Percentiles rank a stretch among this genome's conserved stretches.
Conservation (phyloP, 225 moss, liverwort and hornwort species). For the Antitrichia curtipendula region DNA sequence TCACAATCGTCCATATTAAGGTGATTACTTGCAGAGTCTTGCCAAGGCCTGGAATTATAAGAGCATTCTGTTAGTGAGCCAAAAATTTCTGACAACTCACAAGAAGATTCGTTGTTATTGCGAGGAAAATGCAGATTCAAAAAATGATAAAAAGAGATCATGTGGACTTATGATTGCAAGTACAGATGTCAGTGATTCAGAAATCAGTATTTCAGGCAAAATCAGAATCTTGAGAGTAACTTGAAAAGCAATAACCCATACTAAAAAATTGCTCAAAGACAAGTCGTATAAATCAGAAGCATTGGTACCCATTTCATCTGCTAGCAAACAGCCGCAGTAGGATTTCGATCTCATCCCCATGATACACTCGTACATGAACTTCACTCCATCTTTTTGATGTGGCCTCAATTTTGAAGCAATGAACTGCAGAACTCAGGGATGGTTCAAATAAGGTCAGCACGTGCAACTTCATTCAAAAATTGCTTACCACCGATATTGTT, state of each 20-base stretch:
- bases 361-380: slow-evolving; percentile 81
- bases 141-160: not conserved
- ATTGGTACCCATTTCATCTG: slow-evolving; percentile 89
- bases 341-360: slow-evolving; percentile 61
- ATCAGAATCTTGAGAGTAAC: not conserved
- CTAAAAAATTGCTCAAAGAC: not conserved
- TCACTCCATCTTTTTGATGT: slow-evolving; percentile 74
- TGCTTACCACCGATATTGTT: not conserved
- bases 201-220: not conserved
- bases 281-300: not conserved
- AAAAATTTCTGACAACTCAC: not conserved
- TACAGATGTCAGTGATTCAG: not conserved
- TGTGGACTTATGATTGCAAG: not conserved
- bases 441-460: not conserved
- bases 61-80: not conserved
- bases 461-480: not conserved
- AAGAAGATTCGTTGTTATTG: not conserved
- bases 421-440: slow-evolving; percentile 19
- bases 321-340: slow-evolving; percentile 71
- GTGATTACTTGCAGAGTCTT: slow-evolving; percentile 93
- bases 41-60: slow-evolving; percentile 56
- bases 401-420: slow-evolving; percentile 60
- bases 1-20: slow-evolving; percentile 76
- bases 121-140: not conserved
- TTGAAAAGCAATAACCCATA: not conserved